Evolutionary conservation across 331 rosid genomes (phyloP), one percentile per base, ranked within the genome.

Genomic region (Acacia concinna): DNA sequence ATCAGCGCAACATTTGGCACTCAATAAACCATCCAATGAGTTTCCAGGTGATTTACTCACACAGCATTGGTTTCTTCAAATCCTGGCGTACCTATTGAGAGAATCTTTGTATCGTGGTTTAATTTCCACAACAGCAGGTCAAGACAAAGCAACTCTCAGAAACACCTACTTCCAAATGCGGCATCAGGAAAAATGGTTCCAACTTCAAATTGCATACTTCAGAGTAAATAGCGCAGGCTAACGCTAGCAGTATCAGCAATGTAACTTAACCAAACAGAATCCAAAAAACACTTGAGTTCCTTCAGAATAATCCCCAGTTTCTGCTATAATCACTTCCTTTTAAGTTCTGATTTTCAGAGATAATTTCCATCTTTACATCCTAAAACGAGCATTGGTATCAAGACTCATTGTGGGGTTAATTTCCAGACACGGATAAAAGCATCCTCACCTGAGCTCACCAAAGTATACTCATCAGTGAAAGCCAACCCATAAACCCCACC

Each of bases 381-480:
- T 71, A 78, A 35, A 37, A 17, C 56, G 52, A 38, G 74, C 79
- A 71, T 52, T 68, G 75, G 62, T 78, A 38, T 38, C 49, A 38
- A 17, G 73, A 41, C 54, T 90, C 87, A 95, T 59, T 86, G 90
- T 18, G 94, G 88, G 74, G 87, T 84, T 78, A 91, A 77, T 84
- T 41, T 91, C 99, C 99, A 95, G 75, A 91, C 92, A 70, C 98
- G 99, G 67, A 95, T 92, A 83, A 92, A 95, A 21, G 98, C 99
- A 86, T 95, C 99, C 90, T 95, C 99, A 0, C 99, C 99, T 12
- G 99, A 95, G 92, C 98, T 95, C 66, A 85, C 90, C 85, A 95
- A 85, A 72, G 81, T 87, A 76, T 82, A 80, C 37, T 91, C 93
- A 73, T 95, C 97, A 11, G 91, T 90, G 91, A 95, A 95, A 76